Conservation (phyloP, 495 filamentous ascomycete genomes). For the Entonaema liquescens region DNA sequence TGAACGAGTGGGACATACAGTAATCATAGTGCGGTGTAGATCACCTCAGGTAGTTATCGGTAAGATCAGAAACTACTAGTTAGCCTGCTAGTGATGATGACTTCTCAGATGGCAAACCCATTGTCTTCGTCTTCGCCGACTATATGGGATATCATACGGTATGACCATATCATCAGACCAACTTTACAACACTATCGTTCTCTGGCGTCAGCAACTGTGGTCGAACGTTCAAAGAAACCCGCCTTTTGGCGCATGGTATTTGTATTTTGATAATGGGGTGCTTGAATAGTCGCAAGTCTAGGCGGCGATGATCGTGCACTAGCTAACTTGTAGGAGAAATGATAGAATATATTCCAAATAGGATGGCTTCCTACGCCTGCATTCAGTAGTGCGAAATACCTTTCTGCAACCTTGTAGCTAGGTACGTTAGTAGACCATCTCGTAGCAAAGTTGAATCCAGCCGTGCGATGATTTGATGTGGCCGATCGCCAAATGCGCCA, state of each 20-base stretch:
- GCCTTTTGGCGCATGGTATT: too few relatives aligned
- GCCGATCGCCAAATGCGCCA: background rate
- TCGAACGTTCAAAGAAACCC: too few relatives aligned
- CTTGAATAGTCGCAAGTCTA: too few relatives aligned
- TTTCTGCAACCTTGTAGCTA: too few relatives aligned
- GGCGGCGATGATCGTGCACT: too few relatives aligned
- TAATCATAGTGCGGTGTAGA: background rate
- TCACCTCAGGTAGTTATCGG: background rate
- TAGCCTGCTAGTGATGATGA: background rate
- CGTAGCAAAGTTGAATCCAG: too few relatives aligned
- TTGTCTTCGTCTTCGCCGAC: background rate
- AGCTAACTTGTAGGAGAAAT: too few relatives aligned
- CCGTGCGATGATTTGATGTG: background rate
- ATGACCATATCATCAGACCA: background rate
- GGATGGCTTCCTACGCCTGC: too few relatives aligned
- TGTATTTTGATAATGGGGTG: too few relatives aligned
- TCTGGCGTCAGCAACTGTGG: background rate
- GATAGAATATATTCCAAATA: too few relatives aligned
- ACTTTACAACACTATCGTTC: background rate
- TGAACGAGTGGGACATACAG: background rate
- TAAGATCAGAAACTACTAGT: background rate
- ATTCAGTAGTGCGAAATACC: too few relatives aligned
- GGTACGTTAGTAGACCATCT: too few relatives aligned
- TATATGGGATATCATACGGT: background rate
- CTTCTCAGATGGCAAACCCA: background rate